A percentile compares a stretch with the other conserved stretches of the same genome.
phyloP scores from a whole-genome alignment of 2,329 filamentous ascomycete species.

The Claviceps africana region DNA sequence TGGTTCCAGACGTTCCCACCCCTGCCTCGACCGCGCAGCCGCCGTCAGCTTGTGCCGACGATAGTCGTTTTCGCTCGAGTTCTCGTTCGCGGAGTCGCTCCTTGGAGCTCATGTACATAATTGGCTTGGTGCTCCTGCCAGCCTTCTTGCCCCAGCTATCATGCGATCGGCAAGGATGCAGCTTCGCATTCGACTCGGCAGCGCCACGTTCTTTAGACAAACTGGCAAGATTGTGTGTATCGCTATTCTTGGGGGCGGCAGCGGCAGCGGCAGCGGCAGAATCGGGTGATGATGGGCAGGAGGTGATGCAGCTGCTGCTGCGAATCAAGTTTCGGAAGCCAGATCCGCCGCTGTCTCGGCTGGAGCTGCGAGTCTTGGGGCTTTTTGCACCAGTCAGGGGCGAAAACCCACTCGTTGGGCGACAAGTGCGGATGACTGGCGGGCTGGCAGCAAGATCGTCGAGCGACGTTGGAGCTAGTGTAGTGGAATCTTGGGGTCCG shows the following conservation, averaged over 20 bases:
- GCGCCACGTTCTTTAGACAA: constrained; percentile 45
- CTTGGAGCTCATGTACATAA: constrained; percentile 63
- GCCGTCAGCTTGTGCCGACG: constrained; percentile 15
- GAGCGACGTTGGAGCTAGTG: constrained; percentile 33
- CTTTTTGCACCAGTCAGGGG: constrained; percentile 51
- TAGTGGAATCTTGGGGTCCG: constrained; percentile 32
- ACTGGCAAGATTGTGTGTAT: constrained; percentile 48
- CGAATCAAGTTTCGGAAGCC: constrained; percentile 48
- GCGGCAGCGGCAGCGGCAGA: constrained; percentile 24
- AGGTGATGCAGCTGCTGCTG: constrained; percentile 27
- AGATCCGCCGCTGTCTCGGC: constrained; percentile 31
- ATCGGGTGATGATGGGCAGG: constrained; percentile 45
- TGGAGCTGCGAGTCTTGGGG: constrained; percentile 31
- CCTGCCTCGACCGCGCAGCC: constrained; percentile 13
- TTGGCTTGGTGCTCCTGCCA: constrained; percentile 37
- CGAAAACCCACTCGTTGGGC: constrained; percentile 64
- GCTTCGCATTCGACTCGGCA: constrained; percentile 29
- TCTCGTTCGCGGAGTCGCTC: constrained; percentile 52
- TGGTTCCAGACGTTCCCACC: constrained; percentile 18
- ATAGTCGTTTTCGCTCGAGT: constrained; percentile 42
- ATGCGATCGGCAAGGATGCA: constrained; percentile 38
- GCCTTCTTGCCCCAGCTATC: constrained; percentile 51
- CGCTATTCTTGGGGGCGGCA: constrained; percentile 39
- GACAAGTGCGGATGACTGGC: constrained; percentile 68
- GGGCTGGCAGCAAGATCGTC: constrained; percentile 48